These are phyloP conservation scores for Scopulariopsis brevicaulis DNA, from an alignment of 2,329 filamentous ascomycete species.

Conservation along the genomic window DNA sequence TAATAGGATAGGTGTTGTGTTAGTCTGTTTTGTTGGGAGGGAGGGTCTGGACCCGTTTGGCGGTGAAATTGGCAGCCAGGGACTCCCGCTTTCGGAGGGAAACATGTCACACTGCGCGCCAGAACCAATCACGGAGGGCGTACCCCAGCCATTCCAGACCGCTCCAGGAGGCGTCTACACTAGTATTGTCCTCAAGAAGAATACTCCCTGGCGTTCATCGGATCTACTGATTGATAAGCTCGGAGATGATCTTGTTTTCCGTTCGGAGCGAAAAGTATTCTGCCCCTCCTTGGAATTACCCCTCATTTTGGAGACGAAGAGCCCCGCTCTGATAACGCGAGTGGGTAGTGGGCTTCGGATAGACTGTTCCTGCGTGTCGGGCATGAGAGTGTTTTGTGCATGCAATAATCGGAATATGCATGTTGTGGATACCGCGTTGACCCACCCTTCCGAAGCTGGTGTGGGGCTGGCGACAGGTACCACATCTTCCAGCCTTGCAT, in stretches of 20 bases:
- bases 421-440: background rate
- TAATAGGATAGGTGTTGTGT: background rate
- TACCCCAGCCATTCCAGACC: background rate
- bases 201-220: background rate
- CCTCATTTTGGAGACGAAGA: no score
- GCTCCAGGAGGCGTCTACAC: background rate
- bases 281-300: no score
- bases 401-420: background rate
- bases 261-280: no score
- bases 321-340: no score
- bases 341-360: no score
- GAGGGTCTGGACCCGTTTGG: background rate
- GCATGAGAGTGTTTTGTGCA: no score
- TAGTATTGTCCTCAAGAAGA: background rate
- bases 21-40: background rate
- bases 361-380: no score
- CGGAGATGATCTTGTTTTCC: no score
- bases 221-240: background rate
- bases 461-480: background rate
- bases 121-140: background rate
- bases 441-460: background rate
- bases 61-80: conserved; percentile 4
- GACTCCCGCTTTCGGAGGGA: conserved; percentile 1
- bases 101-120: no score
- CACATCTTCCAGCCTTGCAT: conserved; percentile 6